These are phyloP conservation scores for Globisporangium spiculum DNA, from an alignment of 352 stramenopile genomes.

Conservation along the genomic window DNA sequence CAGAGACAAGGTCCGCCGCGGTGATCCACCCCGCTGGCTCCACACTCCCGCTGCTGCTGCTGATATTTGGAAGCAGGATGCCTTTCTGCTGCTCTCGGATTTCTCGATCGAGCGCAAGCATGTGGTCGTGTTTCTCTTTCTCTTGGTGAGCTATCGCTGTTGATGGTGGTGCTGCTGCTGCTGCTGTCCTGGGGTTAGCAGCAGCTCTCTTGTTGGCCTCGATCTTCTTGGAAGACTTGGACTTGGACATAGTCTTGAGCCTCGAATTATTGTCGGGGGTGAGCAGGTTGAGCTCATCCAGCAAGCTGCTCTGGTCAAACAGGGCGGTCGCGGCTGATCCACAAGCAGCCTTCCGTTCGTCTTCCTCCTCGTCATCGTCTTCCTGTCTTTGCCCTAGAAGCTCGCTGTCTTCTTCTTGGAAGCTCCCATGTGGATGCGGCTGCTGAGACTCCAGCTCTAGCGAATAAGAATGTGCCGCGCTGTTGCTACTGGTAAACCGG, in stretches of 20 bases:
- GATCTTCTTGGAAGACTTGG: constrained; percentile 19
- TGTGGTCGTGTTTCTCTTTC: constrained; percentile 4
- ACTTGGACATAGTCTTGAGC: background rate
- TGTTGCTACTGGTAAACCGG: constrained; percentile 2
- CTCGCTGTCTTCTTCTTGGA: constrained; percentile 7
- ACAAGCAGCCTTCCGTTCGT: constrained; percentile 9
- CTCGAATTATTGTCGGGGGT: background rate
- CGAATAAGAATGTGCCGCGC: background rate
- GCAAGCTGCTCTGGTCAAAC: constrained; percentile 21
- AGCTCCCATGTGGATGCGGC: background rate
- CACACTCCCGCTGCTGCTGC: background rate
- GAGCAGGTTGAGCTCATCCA: constrained; percentile 34
- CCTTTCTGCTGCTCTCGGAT: constrained; percentile 49
- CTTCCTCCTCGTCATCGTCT: constrained; percentile 14
- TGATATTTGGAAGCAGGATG: constrained; percentile 19
- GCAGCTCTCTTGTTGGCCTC: background rate
- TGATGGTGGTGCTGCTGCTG: constrained; percentile 1
- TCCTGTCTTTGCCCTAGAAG: background rate
- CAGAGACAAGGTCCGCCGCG: constrained; percentile 39
- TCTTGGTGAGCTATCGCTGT: constrained; percentile 1
- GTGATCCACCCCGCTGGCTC: constrained; percentile 33
- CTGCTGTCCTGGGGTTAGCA: background rate
- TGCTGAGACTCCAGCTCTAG: background rate
- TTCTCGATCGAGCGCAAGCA: constrained; percentile 30
- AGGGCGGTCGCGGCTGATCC: background rate